phyloP scores from a whole-genome alignment of 2,329 filamentous ascomycete species.

The Elsinoe australis region DNA sequence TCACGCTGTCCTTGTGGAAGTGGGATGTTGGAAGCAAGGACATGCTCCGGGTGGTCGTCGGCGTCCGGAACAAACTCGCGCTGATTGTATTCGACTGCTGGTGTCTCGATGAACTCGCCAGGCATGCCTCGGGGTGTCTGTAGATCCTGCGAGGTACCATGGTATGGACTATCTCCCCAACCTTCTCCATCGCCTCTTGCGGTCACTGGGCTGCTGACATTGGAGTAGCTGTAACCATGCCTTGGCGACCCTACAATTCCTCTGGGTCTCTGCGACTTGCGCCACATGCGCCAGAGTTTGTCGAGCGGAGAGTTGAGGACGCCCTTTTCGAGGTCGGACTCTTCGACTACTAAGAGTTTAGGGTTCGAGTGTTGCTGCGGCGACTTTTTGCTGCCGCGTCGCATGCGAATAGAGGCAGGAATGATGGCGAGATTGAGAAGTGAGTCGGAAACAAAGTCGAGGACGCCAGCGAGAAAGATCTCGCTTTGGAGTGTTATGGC shows the following conservation, averaged over 20 bases:
- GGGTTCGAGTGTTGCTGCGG: constrained; percentile 5
- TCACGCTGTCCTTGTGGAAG: constrained; percentile 61
- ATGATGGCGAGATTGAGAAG: constrained; percentile 80
- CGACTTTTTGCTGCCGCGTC: constrained; percentile 33
- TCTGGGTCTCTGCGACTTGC: constrained; percentile 61
- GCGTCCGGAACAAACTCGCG: constrained; percentile 32
- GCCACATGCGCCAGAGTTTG: constrained; percentile 89
- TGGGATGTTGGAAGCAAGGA: constrained; percentile 54
- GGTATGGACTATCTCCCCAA: constrained; percentile 16
- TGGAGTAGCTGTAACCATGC: constrained; percentile 14
- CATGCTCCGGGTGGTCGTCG: constrained; percentile 30
- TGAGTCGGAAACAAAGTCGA: constrained; percentile 91
- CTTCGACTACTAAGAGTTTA: constrained; percentile 58
- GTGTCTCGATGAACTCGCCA: constrained; percentile 21
- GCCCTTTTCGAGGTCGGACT: constrained; percentile 85
- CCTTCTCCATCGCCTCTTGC: neutral
- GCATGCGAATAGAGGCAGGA: constrained; percentile 62
- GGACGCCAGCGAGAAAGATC: constrained; percentile 89
- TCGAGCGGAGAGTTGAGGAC: constrained; percentile 84
- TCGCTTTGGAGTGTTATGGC: constrained; percentile 80
- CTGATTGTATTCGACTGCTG: constrained; percentile 15
- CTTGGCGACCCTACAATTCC: constrained; percentile 5
- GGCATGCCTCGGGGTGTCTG: constrained; percentile 14
- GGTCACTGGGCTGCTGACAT: constrained; percentile 13
- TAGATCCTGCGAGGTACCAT: constrained; percentile 1